Conservation (phyloP, 1,284 basidiomycete species). For the Meripilus lineatus region DNA sequence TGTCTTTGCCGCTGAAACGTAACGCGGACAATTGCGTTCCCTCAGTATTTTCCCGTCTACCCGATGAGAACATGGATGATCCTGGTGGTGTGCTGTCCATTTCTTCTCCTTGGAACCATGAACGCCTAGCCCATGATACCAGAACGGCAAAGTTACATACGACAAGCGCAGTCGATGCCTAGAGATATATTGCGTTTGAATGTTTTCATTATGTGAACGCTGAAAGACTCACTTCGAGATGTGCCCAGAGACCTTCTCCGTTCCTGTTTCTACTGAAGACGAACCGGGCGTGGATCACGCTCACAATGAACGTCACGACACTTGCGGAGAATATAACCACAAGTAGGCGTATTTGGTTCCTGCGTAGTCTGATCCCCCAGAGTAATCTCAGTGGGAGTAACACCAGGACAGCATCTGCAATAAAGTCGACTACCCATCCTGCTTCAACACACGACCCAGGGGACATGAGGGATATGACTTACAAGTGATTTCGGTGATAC, state of each 20-base stretch:
- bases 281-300: constrained; percentile 20
- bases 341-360: constrained; percentile 16
- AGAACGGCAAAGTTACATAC: constrained; percentile 23
- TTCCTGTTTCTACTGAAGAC: constrained; percentile 18
- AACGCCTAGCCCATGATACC: constrained; percentile 19
- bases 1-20: too few relatives aligned
- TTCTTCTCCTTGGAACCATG: too few relatives aligned
- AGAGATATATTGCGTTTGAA: neutral
- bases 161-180: constrained; percentile 21
- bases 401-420: constrained; percentile 23
- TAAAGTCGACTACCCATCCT: constrained; percentile 19
- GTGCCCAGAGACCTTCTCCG: constrained; percentile 17
- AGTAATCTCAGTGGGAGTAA: constrained; percentile 22
- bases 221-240: constrained; percentile 17
- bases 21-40: too few relatives aligned
- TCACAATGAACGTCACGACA: constrained; percentile 21
- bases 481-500: constrained; percentile 24
- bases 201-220: neutral
- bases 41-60: too few relatives aligned
- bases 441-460: neutral
- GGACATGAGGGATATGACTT: constrained; percentile 9
- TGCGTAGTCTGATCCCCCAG: constrained; percentile 17
- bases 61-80: too few relatives aligned
- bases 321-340: constrained; percentile 24
- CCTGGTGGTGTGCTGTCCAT: too few relatives aligned